These are phyloP conservation scores for Lentinula edodes DNA, from an alignment of 768 basidiomycete genomes.

Conservation along the genomic window DNA sequence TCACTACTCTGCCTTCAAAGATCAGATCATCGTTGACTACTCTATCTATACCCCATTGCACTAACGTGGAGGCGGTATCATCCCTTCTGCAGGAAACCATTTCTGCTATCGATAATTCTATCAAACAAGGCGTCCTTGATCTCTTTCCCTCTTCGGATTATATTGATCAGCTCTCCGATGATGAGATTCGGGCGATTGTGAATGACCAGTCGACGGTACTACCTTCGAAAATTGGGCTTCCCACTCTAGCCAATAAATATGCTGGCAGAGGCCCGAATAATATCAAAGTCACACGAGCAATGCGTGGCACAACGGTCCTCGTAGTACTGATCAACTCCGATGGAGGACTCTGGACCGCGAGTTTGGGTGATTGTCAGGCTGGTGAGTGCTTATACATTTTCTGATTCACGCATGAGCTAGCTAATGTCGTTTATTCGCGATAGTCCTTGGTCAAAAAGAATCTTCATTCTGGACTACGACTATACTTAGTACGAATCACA, in stretches of 20 bases:
- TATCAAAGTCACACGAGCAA: slow-evolving; percentile 34
- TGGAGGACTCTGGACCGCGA: slow-evolving; percentile 49
- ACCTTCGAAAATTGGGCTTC: neutral
- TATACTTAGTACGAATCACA: slow-evolving; percentile 44
- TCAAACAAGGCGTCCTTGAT: slow-evolving; percentile 29
- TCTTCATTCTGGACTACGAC: slow-evolving; percentile 26
- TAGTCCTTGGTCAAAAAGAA: neutral
- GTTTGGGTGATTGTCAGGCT: slow-evolving; percentile 52
- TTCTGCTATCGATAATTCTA: slow-evolving; percentile 27
- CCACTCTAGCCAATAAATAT: slow-evolving; percentile 4
- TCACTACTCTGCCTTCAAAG: slow-evolving; percentile 25
- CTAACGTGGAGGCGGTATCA: slow-evolving; percentile 26
- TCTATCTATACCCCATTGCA: neutral
- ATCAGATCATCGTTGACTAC: slow-evolving; percentile 23
- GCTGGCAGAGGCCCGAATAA: slow-evolving; percentile 18
- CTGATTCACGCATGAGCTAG: neutral
- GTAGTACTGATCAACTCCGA: slow-evolving; percentile 40
- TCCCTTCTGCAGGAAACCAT: slow-evolving; percentile 23
- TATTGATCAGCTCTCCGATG: slow-evolving; percentile 28
- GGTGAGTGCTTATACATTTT: slow-evolving; percentile 25
- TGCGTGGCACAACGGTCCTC: slow-evolving; percentile 48
- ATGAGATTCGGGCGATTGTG: slow-evolving; percentile 32
- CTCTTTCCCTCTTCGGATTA: slow-evolving; percentile 36
- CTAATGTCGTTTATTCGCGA: neutral
- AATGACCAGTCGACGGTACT: slow-evolving; percentile 23